Conservation (phyloP, 2,329 filamentous ascomycete genomes). For the Nothophaeocryptopus gaeumannii region DNA sequence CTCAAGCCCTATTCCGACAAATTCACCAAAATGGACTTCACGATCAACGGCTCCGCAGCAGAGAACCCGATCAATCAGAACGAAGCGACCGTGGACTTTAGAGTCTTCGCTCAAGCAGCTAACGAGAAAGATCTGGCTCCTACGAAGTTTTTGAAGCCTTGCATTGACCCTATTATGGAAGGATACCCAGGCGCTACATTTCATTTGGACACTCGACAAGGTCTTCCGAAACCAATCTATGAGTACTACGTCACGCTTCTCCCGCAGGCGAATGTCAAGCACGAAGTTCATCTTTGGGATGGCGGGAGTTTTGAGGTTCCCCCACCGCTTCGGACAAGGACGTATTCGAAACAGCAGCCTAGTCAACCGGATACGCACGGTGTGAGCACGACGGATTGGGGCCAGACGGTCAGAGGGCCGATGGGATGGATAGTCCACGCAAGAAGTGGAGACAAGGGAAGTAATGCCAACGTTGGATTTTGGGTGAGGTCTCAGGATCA, state of each 20-base stretch:
- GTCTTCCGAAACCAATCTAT: constrained; percentile 40
- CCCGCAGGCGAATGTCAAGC: constrained; percentile 30
- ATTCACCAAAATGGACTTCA: constrained; percentile 39
- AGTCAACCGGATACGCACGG: constrained; percentile 26
- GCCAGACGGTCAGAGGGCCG: constrained; percentile 36
- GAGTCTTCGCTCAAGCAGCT: constrained; percentile 39
- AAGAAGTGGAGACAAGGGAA: constrained; percentile 36
- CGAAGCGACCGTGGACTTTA: constrained; percentile 49
- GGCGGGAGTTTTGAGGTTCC: constrained; percentile 34
- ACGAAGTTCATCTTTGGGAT: constrained; percentile 31
- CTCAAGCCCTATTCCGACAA: constrained; percentile 38
- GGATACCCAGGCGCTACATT: constrained; percentile 34
- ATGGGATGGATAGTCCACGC: constrained; percentile 40
- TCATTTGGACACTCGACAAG: constrained; percentile 38
- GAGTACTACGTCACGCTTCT: constrained; percentile 44
- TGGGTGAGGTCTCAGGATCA: constrained; percentile 42
- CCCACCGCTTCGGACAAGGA: constrained; percentile 33
- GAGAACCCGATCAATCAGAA: constrained; percentile 43
- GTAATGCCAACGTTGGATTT: constrained; percentile 36
- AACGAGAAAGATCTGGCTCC: constrained; percentile 27
- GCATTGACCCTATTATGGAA: constrained; percentile 45
- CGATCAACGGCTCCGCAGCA: constrained; percentile 45
- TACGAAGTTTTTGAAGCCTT: constrained; percentile 37
- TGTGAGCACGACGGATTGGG: constrained; percentile 28
- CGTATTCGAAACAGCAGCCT: constrained; percentile 37